Base-by-base conservation (phyloP, 331 rosid species). In the Malus hybrid region DNA sequence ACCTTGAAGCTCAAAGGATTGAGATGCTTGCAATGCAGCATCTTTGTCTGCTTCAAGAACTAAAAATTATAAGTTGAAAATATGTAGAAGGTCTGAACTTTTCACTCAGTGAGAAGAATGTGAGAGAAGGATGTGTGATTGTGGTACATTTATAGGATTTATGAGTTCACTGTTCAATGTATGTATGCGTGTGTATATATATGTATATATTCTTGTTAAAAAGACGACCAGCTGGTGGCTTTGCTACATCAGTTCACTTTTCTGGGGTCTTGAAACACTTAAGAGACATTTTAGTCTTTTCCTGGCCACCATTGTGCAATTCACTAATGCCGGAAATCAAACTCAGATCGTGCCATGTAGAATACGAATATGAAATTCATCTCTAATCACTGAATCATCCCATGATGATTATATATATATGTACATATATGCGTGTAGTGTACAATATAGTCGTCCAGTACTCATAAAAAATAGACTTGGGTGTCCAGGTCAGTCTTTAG, bases 241-340 rank as follows among this genome's bases (percentile, higher is more conserved):
- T 39, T 39, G 46, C 46, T 39, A 39, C 46, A 39, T 0, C 13
- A 39, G 12, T 10, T 39, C 0, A 39, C 46, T 39, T 0, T 39
- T 39, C 0, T 0, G 13, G 4, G 46, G 13, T 39, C 1, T 0
- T 0, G 4, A 39, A 39, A 39, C 0, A 10, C 4, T 39, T 39
- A 39, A 39, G 13, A 39, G 46, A 0, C 13, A 39, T 39, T 39
- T 39, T 0, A 39, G 0, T 0, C 1, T 39, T 0, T 1, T 0
- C 0, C 1, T 39, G 46, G 13, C 4, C 12, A 39, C 4, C 46
- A 10, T 39, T 39, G 1, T 39, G 46, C 1, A 0, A 39, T 39
- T 39, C 46, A 39, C 13, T 39, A 39, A 39, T 0, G 13, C 0
- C 0, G 46, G 4, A 0, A 39, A 39, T 39, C 0, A 0, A 39